Base-by-base conservation (phyloP, 306 rosid genomes). In the Senna tora region DNA sequence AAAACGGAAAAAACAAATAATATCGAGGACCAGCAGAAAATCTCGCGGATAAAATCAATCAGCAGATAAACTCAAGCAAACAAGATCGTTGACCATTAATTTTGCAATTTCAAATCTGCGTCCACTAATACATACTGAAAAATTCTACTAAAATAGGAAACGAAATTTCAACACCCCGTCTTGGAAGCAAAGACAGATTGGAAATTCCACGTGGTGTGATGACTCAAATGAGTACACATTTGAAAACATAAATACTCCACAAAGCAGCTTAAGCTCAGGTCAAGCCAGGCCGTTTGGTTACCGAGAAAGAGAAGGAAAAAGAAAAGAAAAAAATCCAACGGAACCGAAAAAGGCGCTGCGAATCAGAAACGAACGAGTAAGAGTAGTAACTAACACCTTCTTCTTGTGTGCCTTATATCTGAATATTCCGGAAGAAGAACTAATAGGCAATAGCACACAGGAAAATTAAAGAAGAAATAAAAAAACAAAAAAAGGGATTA, bases 361-460 rank as follows among this genome's bases (percentile, higher is more conserved):
- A 76, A 76, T 32, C 50, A 69, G 64, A 69, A 56, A 34, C n/a
- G 34, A 46, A 57, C 22, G 66, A 39, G 53, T 11, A n/a, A n/a
- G n/a, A n/a, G n/a, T n/a, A n/a, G n/a, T n/a, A n/a, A n/a, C n/a
- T n/a, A 58, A n/a, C 47, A 69, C 13, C 58, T 46, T 65, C 67
- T 43, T 7, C 22, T 7, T 33, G 21, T n/a, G n/a, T n/a, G n/a
- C n/a, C 64, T 15, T 59, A 59, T 22, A 59, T 22, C 11, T n/a
- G 13, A 11, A 58, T n/a, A n/a, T 34, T 59, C 65, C 34, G 46
- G 25, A 36, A 10, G 32, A 16, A 25, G 9, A 74, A 64, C 5
- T 0, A 69, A 67, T 50, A 15, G 11, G 33, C 42, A 69, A 43
- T 1, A 5, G 67, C 45, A 38, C 56, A 77, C 42, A 69, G 50